A percentile compares a stretch with the other conserved stretches of the same genome.
These are phyloP conservation scores for Penicillium cinerascens DNA, from an alignment of 495 filamentous ascomycete genomes.

Conservation along the genomic window DNA sequence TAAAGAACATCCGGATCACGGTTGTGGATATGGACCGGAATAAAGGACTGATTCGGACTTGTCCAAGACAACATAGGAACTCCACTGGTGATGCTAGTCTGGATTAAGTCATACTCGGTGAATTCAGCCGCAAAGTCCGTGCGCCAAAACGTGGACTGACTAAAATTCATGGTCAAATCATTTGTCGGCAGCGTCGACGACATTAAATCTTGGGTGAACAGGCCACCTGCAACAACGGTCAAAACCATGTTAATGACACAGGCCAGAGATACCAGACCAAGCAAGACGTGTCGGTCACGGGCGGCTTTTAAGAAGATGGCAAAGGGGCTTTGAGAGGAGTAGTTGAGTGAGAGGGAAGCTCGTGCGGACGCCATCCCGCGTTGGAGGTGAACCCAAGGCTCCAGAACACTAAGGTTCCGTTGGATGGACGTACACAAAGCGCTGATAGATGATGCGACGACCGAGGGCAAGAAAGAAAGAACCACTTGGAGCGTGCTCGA, in stretches of 20 bases:
- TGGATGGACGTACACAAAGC: conserved; percentile 40
- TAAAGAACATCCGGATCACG: conserved; percentile 27
- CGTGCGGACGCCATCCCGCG: conserved; percentile 31
- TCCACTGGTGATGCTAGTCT: conserved; percentile 39
- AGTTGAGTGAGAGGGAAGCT: conserved; percentile 36
- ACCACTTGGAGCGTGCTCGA: conserved; percentile 38
- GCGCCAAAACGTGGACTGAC: conserved; percentile 28
- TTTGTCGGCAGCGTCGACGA: conserved; percentile 25
- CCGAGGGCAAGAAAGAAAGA: conserved; percentile 36
- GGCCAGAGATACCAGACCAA: conserved; percentile 33
- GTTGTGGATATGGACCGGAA: conserved; percentile 28
- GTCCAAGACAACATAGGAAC: conserved; percentile 39
- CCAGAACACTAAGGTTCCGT: conserved; percentile 39
- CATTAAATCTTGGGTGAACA: conserved; percentile 37
- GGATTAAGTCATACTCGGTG: conserved; percentile 41
- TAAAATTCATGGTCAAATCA: conserved; percentile 32
- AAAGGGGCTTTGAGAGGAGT: conserved; percentile 37
- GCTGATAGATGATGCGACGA: conserved; percentile 37
- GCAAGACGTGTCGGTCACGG: conserved; percentile 30
- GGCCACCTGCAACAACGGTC: conserved; percentile 35
- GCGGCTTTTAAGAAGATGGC: conserved; percentile 31
- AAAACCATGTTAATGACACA: conserved; percentile 36
- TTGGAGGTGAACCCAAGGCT: conserved; percentile 46
- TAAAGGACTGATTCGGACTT: conserved; percentile 33
- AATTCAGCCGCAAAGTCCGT: conserved; percentile 40